phyloP scores from a whole-genome alignment of 768 basidiomycete species.

The Suillus decipiens region DNA sequence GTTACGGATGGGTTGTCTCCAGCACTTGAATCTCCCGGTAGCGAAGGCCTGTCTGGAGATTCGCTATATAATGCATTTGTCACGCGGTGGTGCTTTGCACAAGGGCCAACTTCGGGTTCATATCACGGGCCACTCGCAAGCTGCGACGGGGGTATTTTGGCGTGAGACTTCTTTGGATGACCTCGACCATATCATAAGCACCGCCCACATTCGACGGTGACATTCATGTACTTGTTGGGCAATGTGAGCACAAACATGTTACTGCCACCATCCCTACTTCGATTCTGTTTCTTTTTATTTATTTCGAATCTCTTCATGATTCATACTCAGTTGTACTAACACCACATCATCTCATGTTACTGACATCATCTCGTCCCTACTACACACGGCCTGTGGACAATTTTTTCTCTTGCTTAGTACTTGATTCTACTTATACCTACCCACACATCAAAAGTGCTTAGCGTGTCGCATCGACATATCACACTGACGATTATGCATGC shows the following conservation, averaged over 20 bases:
- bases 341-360: background rate
- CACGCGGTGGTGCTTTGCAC: conserved; percentile 69
- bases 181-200: background rate
- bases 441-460: background rate
- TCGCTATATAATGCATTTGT: conserved; percentile 61
- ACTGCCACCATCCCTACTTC: background rate
- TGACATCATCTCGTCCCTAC: background rate
- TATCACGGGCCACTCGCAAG: conserved; percentile 10
- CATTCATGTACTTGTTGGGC: background rate
- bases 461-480: background rate
- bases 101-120: conserved; percentile 30
- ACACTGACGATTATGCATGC: background rate
- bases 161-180: conserved; percentile 14
- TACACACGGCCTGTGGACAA: background rate
- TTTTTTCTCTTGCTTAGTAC: background rate
- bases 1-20: conserved; percentile 11
- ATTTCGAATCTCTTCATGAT: background rate
- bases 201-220: background rate
- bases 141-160: conserved; percentile 17
- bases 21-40: conserved; percentile 9
- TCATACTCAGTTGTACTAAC: background rate
- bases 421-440: background rate
- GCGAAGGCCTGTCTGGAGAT: conserved; percentile 22
- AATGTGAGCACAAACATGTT: background rate
- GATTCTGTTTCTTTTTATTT: background rate